These are phyloP conservation scores for Parafenestella ontariensis DNA, from an alignment of 2,329 filamentous ascomycete species.

Conservation along the genomic window DNA sequence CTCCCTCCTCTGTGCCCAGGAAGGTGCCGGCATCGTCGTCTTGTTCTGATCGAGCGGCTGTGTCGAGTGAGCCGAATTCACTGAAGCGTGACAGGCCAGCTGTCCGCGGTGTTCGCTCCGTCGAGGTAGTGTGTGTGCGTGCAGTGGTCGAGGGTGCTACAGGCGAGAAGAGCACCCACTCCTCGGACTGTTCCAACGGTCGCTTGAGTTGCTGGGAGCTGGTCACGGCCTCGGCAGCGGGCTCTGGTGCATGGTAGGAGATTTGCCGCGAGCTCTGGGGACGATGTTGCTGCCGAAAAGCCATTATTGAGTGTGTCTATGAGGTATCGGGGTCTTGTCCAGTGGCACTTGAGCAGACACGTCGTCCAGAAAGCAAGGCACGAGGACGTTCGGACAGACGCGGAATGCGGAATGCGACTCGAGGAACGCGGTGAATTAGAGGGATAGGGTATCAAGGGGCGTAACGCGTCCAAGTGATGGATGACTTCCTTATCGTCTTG, in stretches of 20 bases:
- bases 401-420: constrained; percentile 5
- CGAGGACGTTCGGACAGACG: constrained; percentile 18
- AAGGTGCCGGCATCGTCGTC: constrained; percentile 51
- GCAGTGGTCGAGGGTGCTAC: constrained; percentile 68
- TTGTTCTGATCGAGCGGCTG: constrained; percentile 65
- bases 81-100: constrained; percentile 76
- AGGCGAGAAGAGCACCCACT: constrained; percentile 93
- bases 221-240: constrained; percentile 29
- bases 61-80: constrained; percentile 80
- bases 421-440: not conserved
- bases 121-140: constrained; percentile 71
- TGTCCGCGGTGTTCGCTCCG: constrained; percentile 68
- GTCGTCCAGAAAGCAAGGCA: constrained; percentile 22
- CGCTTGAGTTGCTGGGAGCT: constrained; percentile 52
- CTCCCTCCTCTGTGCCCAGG: constrained; percentile 57
- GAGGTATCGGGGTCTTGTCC: constrained; percentile 10
- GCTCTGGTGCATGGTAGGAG: constrained; percentile 42
- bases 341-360: constrained; percentile 22
- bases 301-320: constrained; percentile 36
- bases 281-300: constrained; percentile 49
- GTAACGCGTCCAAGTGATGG: constrained; percentile 11
- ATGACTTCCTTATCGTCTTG: constrained; percentile 17
- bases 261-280: constrained; percentile 44
- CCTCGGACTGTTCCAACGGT: constrained; percentile 75
- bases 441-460: constrained; percentile 3